Conservation (phyloP, 2,329 filamentous ascomycete species). For the Aschersonia sp. region DNA sequence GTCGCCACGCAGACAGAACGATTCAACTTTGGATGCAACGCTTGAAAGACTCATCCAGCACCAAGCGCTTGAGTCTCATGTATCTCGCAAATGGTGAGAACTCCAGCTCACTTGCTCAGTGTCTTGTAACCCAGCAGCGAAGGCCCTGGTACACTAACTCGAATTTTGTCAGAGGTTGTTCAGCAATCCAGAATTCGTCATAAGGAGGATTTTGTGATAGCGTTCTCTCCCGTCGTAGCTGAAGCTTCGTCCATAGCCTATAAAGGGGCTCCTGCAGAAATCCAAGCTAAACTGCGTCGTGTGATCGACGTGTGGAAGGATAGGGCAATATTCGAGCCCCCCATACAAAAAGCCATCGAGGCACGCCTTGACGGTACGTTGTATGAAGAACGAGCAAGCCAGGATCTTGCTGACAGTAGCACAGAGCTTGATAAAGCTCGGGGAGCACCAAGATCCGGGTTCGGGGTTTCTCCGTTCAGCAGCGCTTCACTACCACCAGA, state of each 20-base stretch:
- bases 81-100: slow-evolving; percentile 84
- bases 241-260: slow-evolving; percentile 88
- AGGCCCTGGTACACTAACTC: too few species aligned
- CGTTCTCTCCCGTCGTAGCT: slow-evolving; percentile 82
- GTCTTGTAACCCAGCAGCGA: too few species aligned
- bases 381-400: slow-evolving; percentile 4
- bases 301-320: slow-evolving; percentile 94
- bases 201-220: slow-evolving; percentile 83
- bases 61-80: slow-evolving; percentile 78
- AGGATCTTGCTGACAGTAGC: background rate
- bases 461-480: slow-evolving; percentile 44
- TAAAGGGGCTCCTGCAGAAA: slow-evolving; percentile 71
- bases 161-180: slow-evolving; percentile 55
- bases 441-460: slow-evolving; percentile 34
- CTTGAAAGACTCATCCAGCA: slow-evolving; percentile 72
- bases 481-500: slow-evolving; percentile 56
- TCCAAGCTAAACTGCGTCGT: slow-evolving; percentile 74
- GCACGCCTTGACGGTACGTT: slow-evolving; percentile 58
- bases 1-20: slow-evolving; percentile 83
- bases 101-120: background rate
- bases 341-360: slow-evolving; percentile 73
- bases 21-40: slow-evolving; percentile 85
- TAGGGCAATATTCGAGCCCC: slow-evolving; percentile 66
- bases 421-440: slow-evolving; percentile 49
- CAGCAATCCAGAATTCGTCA: slow-evolving; percentile 90